Evolutionary conservation across 129 eudicot species (phyloP), one percentile per base, ranked within the genome.

Genomic region (Centrapalus pauciflorus): DNA sequence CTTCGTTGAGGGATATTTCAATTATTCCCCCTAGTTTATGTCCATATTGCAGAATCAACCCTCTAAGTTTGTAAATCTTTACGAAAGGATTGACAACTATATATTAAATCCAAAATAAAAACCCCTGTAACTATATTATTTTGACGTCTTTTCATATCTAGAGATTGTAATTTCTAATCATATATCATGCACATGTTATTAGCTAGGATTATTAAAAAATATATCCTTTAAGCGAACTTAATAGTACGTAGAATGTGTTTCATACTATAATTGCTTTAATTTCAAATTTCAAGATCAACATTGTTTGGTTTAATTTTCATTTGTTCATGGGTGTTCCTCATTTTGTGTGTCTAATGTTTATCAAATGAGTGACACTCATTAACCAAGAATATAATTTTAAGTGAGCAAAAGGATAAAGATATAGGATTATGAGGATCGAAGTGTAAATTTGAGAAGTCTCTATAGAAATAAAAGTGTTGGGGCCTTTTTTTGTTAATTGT

Each of bases 381-480:
- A 5, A 46, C 16, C 54, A 17, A 48, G 19, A 5, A 48, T 24
- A 48, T 1, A 54, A 55, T 16, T 30, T 69, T 9, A 38, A 27
- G 70, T 25, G 13, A 28, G 30, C 45, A 69, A 40, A 55, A 26
- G 74, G 54, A 55, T 25, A 37, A 30, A 66, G 13, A 48, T 40
- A 55, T 55, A 26, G 5, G 55, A 35, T 54, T 24, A 21, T 30
- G 55, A 24, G 72, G 73, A 65, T 65, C 38, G 24, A 55, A 28
- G 46, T 43, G 40, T 24, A 74, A 74, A 34, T 63, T 29, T 9
- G 13, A 26, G 19, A 21, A 68, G 63, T 45, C 26, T 1, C 32
- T 60, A 13, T 23, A 65, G 60, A 55, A 64, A 45, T 43, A 55
- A 66, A 66, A 57, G 48, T 41, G 32, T 25, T 21, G 0, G 13